phyloP scores from a whole-genome alignment of 129 eudicot species.

The Tanacetum coccineum region DNA sequence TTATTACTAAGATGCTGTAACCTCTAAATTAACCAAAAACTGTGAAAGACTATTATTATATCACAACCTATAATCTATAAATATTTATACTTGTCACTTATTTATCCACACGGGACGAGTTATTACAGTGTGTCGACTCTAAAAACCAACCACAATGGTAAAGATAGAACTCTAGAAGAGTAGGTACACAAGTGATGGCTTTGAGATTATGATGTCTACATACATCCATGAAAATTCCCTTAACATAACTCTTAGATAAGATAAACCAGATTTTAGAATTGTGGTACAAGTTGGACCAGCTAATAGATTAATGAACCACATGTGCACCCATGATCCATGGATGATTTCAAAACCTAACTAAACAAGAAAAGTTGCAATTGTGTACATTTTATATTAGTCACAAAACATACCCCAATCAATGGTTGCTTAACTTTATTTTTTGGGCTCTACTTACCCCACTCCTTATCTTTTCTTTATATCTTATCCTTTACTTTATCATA shows the following conservation, averaged over 20 bases:
- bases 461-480: conserved; percentile 28
- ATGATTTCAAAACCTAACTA: conserved; percentile 27
- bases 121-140: too few relatives aligned
- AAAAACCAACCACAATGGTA: background rate
- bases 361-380: conserved; percentile 18
- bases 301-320: conserved; percentile 15
- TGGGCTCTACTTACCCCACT: conserved; percentile 17
- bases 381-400: conserved; percentile 19
- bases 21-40: background rate
- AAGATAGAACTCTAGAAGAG: background rate
- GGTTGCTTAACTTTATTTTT: conserved; percentile 3
- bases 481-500: conserved; percentile 25
- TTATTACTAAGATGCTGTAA: background rate
- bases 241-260: background rate
- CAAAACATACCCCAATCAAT: conserved; percentile 21
- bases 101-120: background rate
- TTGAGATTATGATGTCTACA: background rate
- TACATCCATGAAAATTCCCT: background rate
- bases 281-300: conserved; percentile 19
- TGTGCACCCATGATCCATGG: conserved; percentile 26
- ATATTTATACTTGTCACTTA: background rate
- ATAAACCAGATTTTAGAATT: background rate
- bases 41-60: too few relatives aligned
- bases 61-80: too few relatives aligned
- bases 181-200: conserved; percentile 1